These are phyloP conservation scores for Teratosphaeriaceae sp. DNA, from an alignment of 2,329 filamentous ascomycete species.

Conservation along the genomic window DNA sequence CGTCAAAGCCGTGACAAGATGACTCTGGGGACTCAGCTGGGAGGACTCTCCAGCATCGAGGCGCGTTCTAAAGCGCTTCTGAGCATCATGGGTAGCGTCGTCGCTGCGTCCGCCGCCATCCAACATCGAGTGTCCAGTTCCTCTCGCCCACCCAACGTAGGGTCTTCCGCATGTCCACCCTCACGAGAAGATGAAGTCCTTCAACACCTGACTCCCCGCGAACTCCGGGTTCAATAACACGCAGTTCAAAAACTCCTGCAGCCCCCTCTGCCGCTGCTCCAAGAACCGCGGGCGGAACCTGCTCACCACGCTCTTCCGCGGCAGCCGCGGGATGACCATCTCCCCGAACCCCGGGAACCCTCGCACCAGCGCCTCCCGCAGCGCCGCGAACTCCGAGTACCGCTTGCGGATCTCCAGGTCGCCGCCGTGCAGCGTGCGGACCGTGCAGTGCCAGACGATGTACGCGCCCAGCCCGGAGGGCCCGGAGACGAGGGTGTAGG, in stretches of 20 bases:
- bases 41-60: too few species aligned
- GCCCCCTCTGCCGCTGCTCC: conserved; percentile 70
- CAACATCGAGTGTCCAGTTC: too few species aligned
- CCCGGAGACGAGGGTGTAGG: conserved; percentile 56
- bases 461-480: conserved; percentile 69
- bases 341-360: conserved; percentile 82
- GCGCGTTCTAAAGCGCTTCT: too few species aligned
- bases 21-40: too few species aligned
- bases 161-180: too few species aligned
- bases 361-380: conserved; percentile 64
- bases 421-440: conserved; percentile 69
- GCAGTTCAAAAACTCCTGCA: conserved; percentile 93
- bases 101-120: too few species aligned
- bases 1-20: too few species aligned
- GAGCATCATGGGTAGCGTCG: too few species aligned
- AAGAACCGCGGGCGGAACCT: conserved; percentile 77
- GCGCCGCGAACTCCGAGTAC: conserved; percentile 86
- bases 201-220: conserved; percentile 80
- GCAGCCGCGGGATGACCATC: conserved; percentile 80
- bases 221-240: conserved; percentile 91
- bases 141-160: too few species aligned
- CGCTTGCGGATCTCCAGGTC: conserved; percentile 41
- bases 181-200: conserved; percentile 70
- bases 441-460: conserved; percentile 86
- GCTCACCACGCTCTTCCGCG: conserved; percentile 82